Percentiles rank a stretch among this genome's conserved stretches.
Evolutionary conservation across 176 grass and related monocot species (phyloP).

Genomic region (Raddia guianensis): DNA sequence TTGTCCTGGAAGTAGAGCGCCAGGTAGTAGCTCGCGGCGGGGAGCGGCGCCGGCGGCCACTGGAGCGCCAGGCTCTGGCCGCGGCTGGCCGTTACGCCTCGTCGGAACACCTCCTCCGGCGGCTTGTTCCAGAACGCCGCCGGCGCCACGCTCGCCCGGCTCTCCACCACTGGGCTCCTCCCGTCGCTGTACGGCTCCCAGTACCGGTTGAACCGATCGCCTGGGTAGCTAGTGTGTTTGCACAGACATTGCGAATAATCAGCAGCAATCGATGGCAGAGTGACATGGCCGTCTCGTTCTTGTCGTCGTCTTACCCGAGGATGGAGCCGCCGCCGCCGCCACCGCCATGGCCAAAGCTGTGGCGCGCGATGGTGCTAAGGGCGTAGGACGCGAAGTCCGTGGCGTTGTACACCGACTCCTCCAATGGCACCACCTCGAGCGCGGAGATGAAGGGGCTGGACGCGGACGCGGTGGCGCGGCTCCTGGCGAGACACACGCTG

Average conservation of each 20-base stretch:
- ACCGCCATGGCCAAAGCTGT: constrained; percentile 60
- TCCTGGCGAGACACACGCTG: constrained; percentile 79
- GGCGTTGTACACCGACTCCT: constrained; percentile 65
- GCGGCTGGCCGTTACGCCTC: constrained; percentile 52
- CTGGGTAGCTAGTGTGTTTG: constrained; percentile 53
- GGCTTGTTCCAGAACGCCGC: constrained; percentile 84
- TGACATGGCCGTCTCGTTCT: background rate
- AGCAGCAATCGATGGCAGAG: background rate
- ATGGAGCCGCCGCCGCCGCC: background rate
- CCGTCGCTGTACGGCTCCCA: constrained; percentile 69
- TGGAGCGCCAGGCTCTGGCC: constrained; percentile 55
- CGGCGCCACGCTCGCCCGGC: constrained; percentile 51
- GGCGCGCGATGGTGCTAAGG: constrained; percentile 73
- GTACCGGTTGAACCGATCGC: constrained; percentile 73
- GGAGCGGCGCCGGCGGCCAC: constrained; percentile 68
- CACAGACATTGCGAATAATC: constrained; percentile 27
- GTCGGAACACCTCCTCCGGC: constrained; percentile 56
- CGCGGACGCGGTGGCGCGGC: constrained; percentile 42
- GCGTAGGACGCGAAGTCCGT: constrained; percentile 62
- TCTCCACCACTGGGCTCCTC: constrained; percentile 49
- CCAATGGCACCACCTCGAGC: constrained; percentile 69
- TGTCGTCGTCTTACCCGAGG: constrained; percentile 44
- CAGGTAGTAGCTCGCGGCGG: constrained; percentile 75
- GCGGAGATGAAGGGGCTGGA: constrained; percentile 89
- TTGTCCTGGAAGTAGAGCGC: constrained; percentile 93